Conservation (phyloP, 345 rosid species). For the Stellera chamaejasme region DNA sequence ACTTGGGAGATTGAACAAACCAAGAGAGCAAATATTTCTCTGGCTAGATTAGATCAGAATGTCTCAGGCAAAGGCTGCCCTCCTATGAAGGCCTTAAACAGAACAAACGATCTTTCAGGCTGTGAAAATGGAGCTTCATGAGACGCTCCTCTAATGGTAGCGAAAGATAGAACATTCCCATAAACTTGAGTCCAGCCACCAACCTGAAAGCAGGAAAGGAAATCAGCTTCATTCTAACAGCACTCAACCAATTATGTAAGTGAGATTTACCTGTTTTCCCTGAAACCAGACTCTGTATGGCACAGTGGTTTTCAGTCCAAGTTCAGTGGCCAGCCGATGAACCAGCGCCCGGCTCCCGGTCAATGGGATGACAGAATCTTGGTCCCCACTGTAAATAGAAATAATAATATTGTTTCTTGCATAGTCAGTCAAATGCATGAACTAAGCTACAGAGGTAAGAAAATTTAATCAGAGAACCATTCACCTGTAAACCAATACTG, state of each 20-base stretch:
- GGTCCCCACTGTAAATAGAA: slow-evolving; percentile 67
- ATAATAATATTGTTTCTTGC: slow-evolving; percentile 1
- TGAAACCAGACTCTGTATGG: slow-evolving; percentile 90
- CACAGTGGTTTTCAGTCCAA: slow-evolving; percentile 49
- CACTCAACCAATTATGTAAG: neutral
- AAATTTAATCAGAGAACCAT: slow-evolving; percentile 1
- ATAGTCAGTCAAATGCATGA: neutral
- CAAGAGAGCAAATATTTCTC: slow-evolving; percentile 16
- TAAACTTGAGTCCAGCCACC: slow-evolving; percentile 99
- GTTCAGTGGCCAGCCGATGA: slow-evolving; percentile 42
- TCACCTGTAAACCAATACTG: slow-evolving; percentile 85
- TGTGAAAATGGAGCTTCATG: slow-evolving; percentile 97
- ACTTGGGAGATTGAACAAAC: slow-evolving; percentile 17
- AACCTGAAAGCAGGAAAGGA: slow-evolving; percentile 35
- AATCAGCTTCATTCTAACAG: neutral
- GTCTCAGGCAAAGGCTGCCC: slow-evolving; percentile 63
- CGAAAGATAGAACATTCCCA: slow-evolving; percentile 67
- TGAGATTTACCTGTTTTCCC: slow-evolving; percentile 61
- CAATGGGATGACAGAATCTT: slow-evolving; percentile 92
- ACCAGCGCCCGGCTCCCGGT: slow-evolving; percentile 79
- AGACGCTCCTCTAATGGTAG: slow-evolving; percentile 94
- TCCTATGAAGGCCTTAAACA: slow-evolving; percentile 63
- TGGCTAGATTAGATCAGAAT: slow-evolving; percentile 43
- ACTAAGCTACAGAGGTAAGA: neutral
- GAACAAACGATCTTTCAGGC: slow-evolving; percentile 88